Conservation (phyloP, 495 filamentous ascomycete species). For the Aspergillus sclerotioniger region DNA sequence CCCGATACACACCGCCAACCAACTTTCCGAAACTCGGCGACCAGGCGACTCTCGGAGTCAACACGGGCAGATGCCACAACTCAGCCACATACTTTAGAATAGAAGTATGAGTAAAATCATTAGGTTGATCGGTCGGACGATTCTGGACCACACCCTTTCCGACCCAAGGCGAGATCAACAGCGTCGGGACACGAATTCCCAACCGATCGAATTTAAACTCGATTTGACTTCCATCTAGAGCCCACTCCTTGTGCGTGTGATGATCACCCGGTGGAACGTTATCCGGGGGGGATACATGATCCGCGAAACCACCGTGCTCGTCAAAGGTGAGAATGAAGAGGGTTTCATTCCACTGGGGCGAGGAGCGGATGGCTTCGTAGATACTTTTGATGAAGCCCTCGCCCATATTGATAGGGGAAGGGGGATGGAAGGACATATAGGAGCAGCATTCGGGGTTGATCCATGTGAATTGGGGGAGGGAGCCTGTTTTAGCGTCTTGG, state of each 20-base stretch:
- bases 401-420: conserved; percentile 45
- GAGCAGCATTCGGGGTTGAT: conserved; percentile 55
- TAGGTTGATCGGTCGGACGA: conserved; percentile 24
- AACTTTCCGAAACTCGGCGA: conserved; percentile 40
- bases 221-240: conserved; percentile 38
- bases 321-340: conserved; percentile 51
- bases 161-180: conserved; percentile 52
- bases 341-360: conserved; percentile 50
- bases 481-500: conserved; percentile 37
- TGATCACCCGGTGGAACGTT: conserved; percentile 43
- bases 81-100: conserved; percentile 43
- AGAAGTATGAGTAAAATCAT: conserved; percentile 46
- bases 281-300: conserved; percentile 47
- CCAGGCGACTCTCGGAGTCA: conserved; percentile 43
- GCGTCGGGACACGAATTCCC: conserved; percentile 49
- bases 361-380: conserved; percentile 47
- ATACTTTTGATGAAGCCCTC: conserved; percentile 51
- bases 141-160: conserved; percentile 44
- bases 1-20: conserved; percentile 28
- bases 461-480: conserved; percentile 46
- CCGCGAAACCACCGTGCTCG: conserved; percentile 51
- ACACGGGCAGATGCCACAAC: conserved; percentile 43
- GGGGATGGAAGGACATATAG: conserved; percentile 50
- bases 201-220: conserved; percentile 51
- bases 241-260: conserved; percentile 41